Evolutionary conservation across 192 early-diverging fungal genomes (phyloP), one percentile per base, ranked within the genome.

Genomic region (Anaeromyces robustus): DNA sequence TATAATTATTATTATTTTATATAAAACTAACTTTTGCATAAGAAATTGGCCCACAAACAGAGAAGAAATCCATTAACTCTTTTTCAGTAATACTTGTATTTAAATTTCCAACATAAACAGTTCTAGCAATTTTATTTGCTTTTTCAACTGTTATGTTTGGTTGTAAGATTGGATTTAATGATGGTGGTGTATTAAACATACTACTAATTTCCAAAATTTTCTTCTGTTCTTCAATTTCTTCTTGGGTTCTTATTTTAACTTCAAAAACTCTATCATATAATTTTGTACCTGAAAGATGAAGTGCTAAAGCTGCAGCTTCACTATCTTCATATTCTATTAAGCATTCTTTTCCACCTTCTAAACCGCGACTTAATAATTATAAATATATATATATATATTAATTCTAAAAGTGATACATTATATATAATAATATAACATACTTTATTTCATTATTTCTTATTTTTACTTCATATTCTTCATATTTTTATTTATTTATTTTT

Each of bases 91-190:
- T 89, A 16, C 82, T 78, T 12, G 84, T 79, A 30, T 87, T 83
- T 22, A 94, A 89, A 83, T 93, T 94, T 34, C 94, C 94, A 37
- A 93, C 91, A 77, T 94, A 94, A 0, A 94, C 83, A 0, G 94
- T 94, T 12, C 93, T 87, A 5, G 92, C 88, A 78, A 94, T 94
- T 81, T 94, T 93, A 37, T 94, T 92, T 0, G 92, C 91, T 80
- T 92, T 90, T 37, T 89, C 81, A 16, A 90, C 84, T 1, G 87
- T 84, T n/a, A 68, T 68, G 11, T 68, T 68, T 68, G 52, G 52
- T 68, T 68, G 52, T 68, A 68, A 68, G n/a, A 68, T 68, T 26
- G 90, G 87, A 17, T 86, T 88, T 30, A 90, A 86, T 39, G 85
- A 80, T 1, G 88, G 87, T 12, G 68, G 78, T 0, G 85, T 30